Conservation (phyloP, 192 early-diverging fungal genomes). For the Mortierella alpina region DNA sequence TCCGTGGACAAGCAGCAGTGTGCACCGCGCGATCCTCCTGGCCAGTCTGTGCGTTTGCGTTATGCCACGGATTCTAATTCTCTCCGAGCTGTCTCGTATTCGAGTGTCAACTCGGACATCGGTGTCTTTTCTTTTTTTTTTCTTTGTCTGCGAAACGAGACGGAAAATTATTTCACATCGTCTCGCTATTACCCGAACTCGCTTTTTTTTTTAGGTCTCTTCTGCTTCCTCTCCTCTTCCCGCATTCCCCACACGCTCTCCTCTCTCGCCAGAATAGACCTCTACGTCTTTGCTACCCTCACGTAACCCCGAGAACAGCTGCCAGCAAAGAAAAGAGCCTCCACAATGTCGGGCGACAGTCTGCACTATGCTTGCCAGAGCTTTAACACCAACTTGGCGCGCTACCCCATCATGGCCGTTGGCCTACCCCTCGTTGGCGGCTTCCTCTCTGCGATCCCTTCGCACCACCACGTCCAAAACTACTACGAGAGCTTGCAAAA, state of each 20-base stretch:
- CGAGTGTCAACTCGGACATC: too few relatives aligned
- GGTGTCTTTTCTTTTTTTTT: too few relatives aligned
- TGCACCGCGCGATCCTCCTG: too few relatives aligned
- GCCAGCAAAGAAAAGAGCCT: neutral
- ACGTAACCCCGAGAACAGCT: too few relatives aligned
- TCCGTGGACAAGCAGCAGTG: too few relatives aligned
- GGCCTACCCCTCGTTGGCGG: slow-evolving; percentile 46
- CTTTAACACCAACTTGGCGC: slow-evolving; percentile 44
- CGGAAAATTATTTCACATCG: neutral
- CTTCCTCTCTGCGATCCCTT: slow-evolving; percentile 39
- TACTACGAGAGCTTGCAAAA: slow-evolving; percentile 21
- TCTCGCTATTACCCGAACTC: neutral
- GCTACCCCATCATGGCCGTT: slow-evolving; percentile 44
- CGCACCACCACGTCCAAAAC: slow-evolving; percentile 16
- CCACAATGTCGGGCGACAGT: slow-evolving; percentile 28
- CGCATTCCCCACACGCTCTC: neutral
- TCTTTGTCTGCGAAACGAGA: too few relatives aligned
- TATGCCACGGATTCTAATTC: too few relatives aligned
- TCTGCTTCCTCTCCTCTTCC: slow-evolving; percentile 3
- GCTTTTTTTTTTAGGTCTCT: neutral
- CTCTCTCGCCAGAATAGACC: neutral
- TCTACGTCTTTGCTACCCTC: neutral
- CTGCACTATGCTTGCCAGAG: slow-evolving; percentile 34
- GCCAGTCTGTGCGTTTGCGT: too few relatives aligned
- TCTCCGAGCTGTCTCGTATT: too few relatives aligned